Percentiles rank a stretch among this genome's conserved stretches.
Evolutionary conservation across 2,329 filamentous ascomycete genomes (phyloP).

Genomic region (Talaromyces albobiverticillius): DNA sequence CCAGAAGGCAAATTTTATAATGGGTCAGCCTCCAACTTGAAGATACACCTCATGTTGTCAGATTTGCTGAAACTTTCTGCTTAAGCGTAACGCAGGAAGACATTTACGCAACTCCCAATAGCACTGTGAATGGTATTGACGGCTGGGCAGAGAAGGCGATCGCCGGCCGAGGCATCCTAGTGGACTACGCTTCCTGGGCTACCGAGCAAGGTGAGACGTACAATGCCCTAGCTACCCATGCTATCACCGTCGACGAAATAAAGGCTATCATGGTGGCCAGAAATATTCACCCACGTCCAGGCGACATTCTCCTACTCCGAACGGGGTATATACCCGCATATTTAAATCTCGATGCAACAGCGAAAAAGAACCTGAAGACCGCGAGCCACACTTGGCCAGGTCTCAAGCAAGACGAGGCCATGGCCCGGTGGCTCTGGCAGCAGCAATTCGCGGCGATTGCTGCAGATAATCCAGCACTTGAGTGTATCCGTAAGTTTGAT

Average conservation of each 20-base stretch:
- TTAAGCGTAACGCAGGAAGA: neutral
- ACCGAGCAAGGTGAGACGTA: neutral
- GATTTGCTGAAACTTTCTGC: neutral
- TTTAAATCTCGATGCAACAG: neutral
- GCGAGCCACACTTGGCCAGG: neutral
- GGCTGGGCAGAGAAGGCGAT: neutral
- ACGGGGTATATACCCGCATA: neutral
- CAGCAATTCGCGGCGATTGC: neutral
- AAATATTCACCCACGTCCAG: neutral
- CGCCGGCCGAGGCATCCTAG: neutral
- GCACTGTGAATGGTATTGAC: neutral
- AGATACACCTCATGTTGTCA: neutral
- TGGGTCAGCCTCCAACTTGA: neutral
- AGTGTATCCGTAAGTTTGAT: neutral
- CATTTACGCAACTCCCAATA: neutral
- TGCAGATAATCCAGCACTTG: neutral
- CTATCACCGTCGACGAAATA: neutral
- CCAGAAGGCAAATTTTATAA: neutral
- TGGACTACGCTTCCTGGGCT: neutral
- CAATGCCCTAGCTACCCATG: neutral
- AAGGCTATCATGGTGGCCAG: neutral
- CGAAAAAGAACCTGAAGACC: neutral
- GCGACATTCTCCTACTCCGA: neutral
- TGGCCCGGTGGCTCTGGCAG: neutral
- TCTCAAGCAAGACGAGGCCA: neutral